Percentiles rank a stretch among this genome's conserved stretches.
Conservation (phyloP, 2,329 filamentous ascomycete species). For the Madurella mycetomatis region DNA sequence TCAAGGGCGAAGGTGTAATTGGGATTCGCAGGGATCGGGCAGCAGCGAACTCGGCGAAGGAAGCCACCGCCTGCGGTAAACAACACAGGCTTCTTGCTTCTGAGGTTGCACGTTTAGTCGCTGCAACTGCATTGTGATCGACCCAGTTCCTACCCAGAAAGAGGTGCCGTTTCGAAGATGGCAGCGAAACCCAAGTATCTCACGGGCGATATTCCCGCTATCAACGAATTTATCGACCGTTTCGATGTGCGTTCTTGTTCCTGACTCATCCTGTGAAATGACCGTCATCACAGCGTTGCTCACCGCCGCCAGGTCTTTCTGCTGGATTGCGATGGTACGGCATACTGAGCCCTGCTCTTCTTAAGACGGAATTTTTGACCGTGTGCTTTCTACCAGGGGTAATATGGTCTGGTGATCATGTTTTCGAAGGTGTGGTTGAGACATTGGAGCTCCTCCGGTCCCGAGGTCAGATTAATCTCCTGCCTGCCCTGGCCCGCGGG, state of each 20-base stretch:
- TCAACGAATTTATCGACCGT: conserved; percentile 78
- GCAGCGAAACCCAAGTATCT: conserved; percentile 55
- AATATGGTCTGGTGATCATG: conserved; percentile 89
- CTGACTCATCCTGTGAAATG: background rate
- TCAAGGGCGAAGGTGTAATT: background rate
- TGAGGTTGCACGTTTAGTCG: background rate
- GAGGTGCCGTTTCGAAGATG: conserved; percentile 24
- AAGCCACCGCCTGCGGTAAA: background rate
- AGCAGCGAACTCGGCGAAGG: background rate
- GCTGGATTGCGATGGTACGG: conserved; percentile 91
- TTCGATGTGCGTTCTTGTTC: conserved; percentile 71
- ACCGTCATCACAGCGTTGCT: conserved; percentile 5
- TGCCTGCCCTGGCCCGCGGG: background rate
- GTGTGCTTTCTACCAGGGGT: conserved; percentile 58
- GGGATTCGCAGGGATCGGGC: background rate
- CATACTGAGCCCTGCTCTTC: background rate
- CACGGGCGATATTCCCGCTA: conserved; percentile 71
- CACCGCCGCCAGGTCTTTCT: conserved; percentile 67
- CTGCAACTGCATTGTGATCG: background rate
- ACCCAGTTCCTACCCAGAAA: too few species aligned
- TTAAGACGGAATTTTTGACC: background rate
- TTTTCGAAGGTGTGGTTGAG: conserved; percentile 81
- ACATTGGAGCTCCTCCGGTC: conserved; percentile 78
- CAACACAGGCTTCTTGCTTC: background rate
- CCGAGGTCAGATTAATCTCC: conserved; percentile 54